Conservation (phyloP, 495 filamentous ascomycete genomes). For the Staphylotrichum longicolle region DNA sequence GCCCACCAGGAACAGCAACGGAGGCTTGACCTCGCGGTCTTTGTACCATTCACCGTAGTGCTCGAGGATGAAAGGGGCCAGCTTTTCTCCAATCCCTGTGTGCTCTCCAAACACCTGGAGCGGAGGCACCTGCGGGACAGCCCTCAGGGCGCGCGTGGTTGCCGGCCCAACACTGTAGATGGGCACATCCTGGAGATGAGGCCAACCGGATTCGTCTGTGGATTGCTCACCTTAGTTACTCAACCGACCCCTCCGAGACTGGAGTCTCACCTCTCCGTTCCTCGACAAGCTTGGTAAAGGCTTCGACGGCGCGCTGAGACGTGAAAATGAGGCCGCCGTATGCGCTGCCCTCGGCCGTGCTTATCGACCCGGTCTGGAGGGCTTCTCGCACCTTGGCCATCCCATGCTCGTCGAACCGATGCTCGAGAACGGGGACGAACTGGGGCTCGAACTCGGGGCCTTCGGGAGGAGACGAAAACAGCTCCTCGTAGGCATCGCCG, state of each 20-base stretch:
- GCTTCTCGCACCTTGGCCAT: slow-evolving; percentile 39
- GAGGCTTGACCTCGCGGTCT: slow-evolving; percentile 48
- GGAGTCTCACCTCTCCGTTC: slow-evolving; percentile 40
- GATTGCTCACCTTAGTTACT: slow-evolving; percentile 29
- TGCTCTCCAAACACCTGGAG: slow-evolving; percentile 69
- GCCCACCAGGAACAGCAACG: slow-evolving; percentile 81
- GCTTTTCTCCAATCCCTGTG: slow-evolving; percentile 74
- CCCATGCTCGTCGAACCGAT: slow-evolving; percentile 52
- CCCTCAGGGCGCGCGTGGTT: slow-evolving; percentile 68
- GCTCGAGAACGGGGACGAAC: slow-evolving; percentile 84
- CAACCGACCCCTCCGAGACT: slow-evolving; percentile 9
- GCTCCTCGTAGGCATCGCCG: slow-evolving; percentile 73
- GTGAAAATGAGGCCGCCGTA: slow-evolving; percentile 93
- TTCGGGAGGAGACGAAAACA: slow-evolving; percentile 53
- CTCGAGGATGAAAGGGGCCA: slow-evolving; percentile 72
- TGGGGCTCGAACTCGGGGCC: slow-evolving; percentile 54
- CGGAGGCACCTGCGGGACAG: slow-evolving; percentile 48
- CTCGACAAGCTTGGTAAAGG: slow-evolving; percentile 66
- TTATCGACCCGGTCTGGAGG: slow-evolving; percentile 39
- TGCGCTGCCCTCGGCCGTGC: slow-evolving; percentile 29
- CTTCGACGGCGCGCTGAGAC: slow-evolving; percentile 90
- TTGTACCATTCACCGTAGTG: slow-evolving; percentile 58
- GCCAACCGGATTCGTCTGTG: slow-evolving; percentile 38
- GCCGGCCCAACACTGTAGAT: slow-evolving; percentile 93
- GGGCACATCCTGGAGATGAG: slow-evolving; percentile 53